Base-by-base conservation (phyloP, 2,329 filamentous ascomycete species). In the Ascomycota sp. region DNA sequence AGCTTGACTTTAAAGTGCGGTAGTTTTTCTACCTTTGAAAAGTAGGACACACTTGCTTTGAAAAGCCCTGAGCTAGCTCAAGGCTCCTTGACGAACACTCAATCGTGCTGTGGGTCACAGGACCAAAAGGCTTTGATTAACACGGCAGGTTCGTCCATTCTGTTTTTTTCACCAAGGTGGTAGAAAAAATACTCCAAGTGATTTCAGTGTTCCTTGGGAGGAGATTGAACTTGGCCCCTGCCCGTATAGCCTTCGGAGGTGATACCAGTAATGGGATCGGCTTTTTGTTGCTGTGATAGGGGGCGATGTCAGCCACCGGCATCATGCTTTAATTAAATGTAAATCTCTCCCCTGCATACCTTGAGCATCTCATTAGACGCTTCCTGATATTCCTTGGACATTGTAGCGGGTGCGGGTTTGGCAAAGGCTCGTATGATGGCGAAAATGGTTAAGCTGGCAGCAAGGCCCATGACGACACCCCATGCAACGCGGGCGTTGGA, bases 381-480 rank as follows among this genome's bases (percentile, higher is more conserved):
- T 65, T 95, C 83, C 64, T 98, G 82, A 72, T 79, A 95, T 61
- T 98, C 89, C 67, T 81, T 79, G 61, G 65, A 86, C 85, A 98
- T 92, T 47, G 86, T 92, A 55, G 65, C 63, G 42, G 89, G 89
- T 38, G 68, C 48, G 35, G 70, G 68, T 51, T 69, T 66, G 46
- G 78, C 82, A 52, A 80, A 75, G 42, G 66, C 41, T 47, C 85
- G 78, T 52, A 79, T 68, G 45, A 56, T 38, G 45, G 61, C 62
- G 63, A 95, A 95, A 55, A 94, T 36, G 39, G 57, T 66, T 43
- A 77, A 56, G 41, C 75, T 75, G 45, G 63, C 66, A 38, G 57
- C 61, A 40, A 91, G 47, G 47, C 80, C 77, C 45, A 75, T 53
- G 36, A 63, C 50, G 34, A 80, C 75, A 57, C 83, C 79, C 51